Evolutionary conservation across 2,329 filamentous ascomycete species (phyloP).

Genomic region (Verticillium alfalfae): DNA sequence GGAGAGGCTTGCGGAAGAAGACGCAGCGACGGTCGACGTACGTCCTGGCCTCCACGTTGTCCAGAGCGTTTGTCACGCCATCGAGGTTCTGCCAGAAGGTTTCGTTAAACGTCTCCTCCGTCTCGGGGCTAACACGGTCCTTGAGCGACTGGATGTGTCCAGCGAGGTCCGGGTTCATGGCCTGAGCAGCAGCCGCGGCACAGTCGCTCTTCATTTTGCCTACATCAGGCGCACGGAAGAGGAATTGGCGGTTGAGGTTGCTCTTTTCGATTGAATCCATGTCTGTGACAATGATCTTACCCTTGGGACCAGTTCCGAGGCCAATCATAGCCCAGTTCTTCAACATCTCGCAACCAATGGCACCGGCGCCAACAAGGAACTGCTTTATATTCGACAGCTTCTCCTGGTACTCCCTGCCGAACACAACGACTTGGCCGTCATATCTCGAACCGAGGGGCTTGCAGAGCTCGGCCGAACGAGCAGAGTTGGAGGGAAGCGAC

Average conservation of each 20-base stretch:
- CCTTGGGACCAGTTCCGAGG: conserved; percentile 78
- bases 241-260: conserved; percentile 94
- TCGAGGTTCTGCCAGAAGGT: conserved; percentile 83
- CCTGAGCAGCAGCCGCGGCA: conserved; percentile 81
- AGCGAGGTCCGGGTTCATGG: conserved; percentile 89
- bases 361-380: conserved; percentile 92
- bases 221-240: conserved; percentile 91
- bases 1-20: conserved; percentile 93
- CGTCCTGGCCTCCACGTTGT: conserved; percentile 94
- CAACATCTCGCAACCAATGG: conserved; percentile 97
- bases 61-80: conserved; percentile 91
- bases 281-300: conserved; percentile 88
- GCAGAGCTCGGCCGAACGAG: conserved; percentile 81
- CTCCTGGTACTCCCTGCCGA: conserved; percentile 88
- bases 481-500: conserved; percentile 71
- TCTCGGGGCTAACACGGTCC: conserved; percentile 87
- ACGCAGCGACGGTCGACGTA: conserved; percentile 96
- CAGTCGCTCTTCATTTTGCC: conserved; percentile 95
- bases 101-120: conserved; percentile 92
- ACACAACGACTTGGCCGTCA: conserved; percentile 95
- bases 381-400: conserved; percentile 87
- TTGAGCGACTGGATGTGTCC: conserved; percentile 82
- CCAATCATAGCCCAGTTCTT: conserved; percentile 99
- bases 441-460: conserved; percentile 81
- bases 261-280: conserved; percentile 99